Percentiles rank a stretch among this genome's conserved stretches.
Conservation (phyloP, 495 filamentous ascomycete species). For the Bacidia gigantensis region DNA sequence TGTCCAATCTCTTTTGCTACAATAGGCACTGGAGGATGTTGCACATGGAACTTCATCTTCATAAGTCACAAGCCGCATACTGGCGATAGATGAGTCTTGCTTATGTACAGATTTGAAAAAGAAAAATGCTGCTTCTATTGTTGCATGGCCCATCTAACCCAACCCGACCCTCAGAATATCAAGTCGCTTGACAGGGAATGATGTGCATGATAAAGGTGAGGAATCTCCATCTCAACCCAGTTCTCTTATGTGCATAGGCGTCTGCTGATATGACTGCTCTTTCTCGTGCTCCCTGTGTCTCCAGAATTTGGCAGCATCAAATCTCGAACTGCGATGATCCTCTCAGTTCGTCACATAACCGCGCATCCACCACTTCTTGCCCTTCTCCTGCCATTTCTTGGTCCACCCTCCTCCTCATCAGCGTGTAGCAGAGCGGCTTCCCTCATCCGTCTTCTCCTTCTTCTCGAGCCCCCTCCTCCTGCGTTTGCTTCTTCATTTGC, state of each 20-base stretch:
- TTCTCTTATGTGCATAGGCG: too few species aligned
- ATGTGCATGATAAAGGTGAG: too few species aligned
- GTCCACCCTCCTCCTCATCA: constrained; percentile 58
- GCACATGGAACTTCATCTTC: too few species aligned
- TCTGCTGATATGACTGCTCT: neutral
- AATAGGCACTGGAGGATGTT: too few species aligned
- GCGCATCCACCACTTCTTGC: constrained; percentile 43
- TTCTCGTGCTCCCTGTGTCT: neutral
- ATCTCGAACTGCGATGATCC: neutral
- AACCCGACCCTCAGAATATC: too few species aligned
- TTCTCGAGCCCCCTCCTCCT: constrained; percentile 46
- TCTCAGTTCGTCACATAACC: constrained; percentile 34
- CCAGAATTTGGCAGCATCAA: neutral
- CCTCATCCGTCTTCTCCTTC: constrained; percentile 58
- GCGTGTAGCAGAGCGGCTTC: constrained; percentile 60
- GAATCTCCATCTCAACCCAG: too few species aligned
- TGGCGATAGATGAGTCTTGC: neutral
- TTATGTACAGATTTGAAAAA: neutral
- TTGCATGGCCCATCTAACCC: neutral
- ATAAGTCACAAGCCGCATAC: neutral
- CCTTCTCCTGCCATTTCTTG: constrained; percentile 32
- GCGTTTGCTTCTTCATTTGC: constrained; percentile 70
- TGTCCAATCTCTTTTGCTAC: too few species aligned
- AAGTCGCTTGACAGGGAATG: too few species aligned
- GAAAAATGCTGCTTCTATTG: neutral